Evolutionary conservation across 83 land plant species (phyloP), one percentile per base, ranked within the genome.

Genomic region (Diphasiastrum complanatum): DNA sequence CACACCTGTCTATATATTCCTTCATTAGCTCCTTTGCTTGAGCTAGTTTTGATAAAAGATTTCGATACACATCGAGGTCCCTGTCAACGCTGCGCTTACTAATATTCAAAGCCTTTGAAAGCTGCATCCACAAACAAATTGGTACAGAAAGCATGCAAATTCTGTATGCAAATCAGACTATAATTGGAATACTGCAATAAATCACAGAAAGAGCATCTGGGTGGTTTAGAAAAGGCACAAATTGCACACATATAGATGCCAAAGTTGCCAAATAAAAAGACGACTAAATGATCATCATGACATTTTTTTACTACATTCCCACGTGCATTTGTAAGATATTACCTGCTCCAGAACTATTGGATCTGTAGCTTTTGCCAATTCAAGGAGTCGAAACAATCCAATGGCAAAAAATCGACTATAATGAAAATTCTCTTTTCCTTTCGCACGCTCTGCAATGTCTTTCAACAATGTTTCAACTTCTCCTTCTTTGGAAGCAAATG

Each of bases 391-490:
- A 58, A 95, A 95, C 53, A 95, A 71, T 8, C 99, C 99, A 61
- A 95, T 71, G 16, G 99, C 96, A 81, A 95, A 89, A 75, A 95
- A 95, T 25, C 99, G 91, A 54, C 99, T 95, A 65, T 95, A 95
- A 71, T 83, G 85, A 61, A 95, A 95, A 36, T 49, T 77, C 5
- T 79, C 88, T 50, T 83, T 76, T 29, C 82, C 82, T 32, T 61
- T 65, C 50, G 99, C 99, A 47, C 99, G 78, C 51, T 81, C 83
- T 5, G 99, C 71, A 51, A 95, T 89, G 46, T 79, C 86, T 70
- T 89, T 95, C 34, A 95, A 64, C 37, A 77, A 64, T 1, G 31
- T 64, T 70, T 89, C 99, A 66, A 83, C 81, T 60, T 95, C 96
- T 35, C 99, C 99, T 43, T 89, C 97, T 62, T 76, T 73, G 1